Evolutionary conservation across 495 filamentous ascomycete species (phyloP).

Genomic region (Neurospora sp.): DNA sequence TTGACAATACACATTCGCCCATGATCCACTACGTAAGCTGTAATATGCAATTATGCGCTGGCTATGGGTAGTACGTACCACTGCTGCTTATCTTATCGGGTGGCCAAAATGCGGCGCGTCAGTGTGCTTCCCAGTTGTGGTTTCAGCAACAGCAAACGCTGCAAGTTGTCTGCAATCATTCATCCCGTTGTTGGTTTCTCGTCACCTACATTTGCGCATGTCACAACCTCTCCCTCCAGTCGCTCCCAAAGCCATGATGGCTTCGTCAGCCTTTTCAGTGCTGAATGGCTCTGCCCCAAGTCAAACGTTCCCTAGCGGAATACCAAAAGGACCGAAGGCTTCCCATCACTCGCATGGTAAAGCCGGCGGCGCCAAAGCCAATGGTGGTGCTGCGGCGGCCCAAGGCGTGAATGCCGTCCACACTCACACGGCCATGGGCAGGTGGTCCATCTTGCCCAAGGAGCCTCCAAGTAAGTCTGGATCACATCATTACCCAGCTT

Average conservation of each 20-base stretch:
- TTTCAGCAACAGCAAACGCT: not conserved
- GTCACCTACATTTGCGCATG: not conserved
- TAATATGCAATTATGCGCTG: not conserved
- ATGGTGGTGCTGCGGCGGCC: not conserved
- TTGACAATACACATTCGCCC: not conserved
- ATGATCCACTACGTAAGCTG: not conserved
- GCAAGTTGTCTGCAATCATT: not conserved
- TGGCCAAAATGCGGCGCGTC: not conserved
- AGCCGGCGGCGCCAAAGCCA: slow-evolving; percentile 8
- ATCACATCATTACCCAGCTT: not conserved
- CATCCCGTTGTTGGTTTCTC: not conserved
- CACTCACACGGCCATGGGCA: slow-evolving; percentile 62
- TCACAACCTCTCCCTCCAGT: not conserved
- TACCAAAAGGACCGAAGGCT: not conserved
- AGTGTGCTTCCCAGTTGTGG: not conserved
- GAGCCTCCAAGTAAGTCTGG: slow-evolving; percentile 49
- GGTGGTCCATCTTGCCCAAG: slow-evolving; percentile 71
- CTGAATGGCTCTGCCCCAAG: not conserved
- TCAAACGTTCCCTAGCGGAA: not conserved
- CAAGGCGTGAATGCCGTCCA: slow-evolving; percentile 17
- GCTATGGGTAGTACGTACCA: not conserved
- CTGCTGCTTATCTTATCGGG: not conserved
- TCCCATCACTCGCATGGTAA: not conserved
- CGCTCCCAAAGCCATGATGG: not conserved
- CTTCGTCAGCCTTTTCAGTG: not conserved